Conservation (phyloP, 2,329 filamentous ascomycete species). For the Sporothrix brunneoviolacea region DNA sequence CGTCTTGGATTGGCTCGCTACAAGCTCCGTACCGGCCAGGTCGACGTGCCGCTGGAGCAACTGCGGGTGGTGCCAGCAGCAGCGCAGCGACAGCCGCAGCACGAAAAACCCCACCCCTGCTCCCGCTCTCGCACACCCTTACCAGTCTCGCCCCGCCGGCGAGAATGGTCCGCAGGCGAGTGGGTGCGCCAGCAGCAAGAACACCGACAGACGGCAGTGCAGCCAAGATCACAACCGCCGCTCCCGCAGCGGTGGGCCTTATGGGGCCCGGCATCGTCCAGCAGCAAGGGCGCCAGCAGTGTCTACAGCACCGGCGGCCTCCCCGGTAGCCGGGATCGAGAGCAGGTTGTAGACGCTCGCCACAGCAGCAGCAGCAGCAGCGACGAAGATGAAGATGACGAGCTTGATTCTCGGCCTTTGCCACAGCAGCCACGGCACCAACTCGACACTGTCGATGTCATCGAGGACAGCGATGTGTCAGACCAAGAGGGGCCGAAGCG, state of each 20-base stretch:
- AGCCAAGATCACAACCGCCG: not conserved
- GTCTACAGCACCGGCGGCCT: not conserved
- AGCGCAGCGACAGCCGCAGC: constrained; percentile 7
- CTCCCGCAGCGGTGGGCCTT: constrained; percentile 5
- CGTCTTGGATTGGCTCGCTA: constrained; percentile 67
- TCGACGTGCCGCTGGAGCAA: constrained; percentile 55
- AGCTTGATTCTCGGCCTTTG: not conserved
- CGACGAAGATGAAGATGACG: not conserved
- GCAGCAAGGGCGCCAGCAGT: not conserved
- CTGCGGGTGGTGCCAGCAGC: constrained; percentile 39
- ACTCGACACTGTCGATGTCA: constrained; percentile 4
- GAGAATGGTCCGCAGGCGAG: not conserved
- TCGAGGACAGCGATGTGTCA: constrained; percentile 16
- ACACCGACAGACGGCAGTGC: not conserved
- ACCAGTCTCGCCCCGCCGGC: constrained; percentile 20
- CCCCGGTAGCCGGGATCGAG: not conserved
- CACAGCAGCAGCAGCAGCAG: not conserved
- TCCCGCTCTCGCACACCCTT: not conserved
- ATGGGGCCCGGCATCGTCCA: constrained; percentile 8
- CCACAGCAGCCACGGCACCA: constrained; percentile 11
- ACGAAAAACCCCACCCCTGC: not conserved
- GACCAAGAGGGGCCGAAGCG: not conserved
- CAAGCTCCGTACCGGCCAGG: constrained; percentile 68
- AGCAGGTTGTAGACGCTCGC: not conserved
- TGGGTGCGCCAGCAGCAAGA: constrained; percentile 13